Base-by-base conservation (phyloP, 805 yeast species). In the Ogataea kodamae region DNA sequence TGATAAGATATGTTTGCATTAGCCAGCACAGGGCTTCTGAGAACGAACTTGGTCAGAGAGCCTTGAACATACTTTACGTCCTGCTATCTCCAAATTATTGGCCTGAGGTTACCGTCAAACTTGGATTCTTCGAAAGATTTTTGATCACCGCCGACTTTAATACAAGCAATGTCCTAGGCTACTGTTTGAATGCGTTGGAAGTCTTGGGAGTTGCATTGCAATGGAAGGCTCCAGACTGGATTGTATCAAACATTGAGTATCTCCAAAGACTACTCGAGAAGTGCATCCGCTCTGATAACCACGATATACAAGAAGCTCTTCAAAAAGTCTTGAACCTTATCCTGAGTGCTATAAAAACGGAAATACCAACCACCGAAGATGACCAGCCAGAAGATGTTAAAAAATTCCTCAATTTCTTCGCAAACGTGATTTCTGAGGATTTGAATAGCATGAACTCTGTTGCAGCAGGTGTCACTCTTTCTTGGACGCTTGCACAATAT, bases 171-270 rank as follows among this genome's bases (percentile, higher is more conserved):
- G 70, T 83, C 24, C 56, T 87, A 15, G 86, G 88, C 2, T 81
- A 83, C 47, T 84, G 95, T 47, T 65, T 89, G 50, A 94, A 92
- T 60, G 95, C 98, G 0, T 62, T 94, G 30, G 96, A 87, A 55
- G 97, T 92, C 0, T 67, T 92, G 27, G 79, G 81, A 8, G 84
- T 88, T 27, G 87, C 88, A 1, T 64, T 92, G 34, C 84, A 80
- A 43, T 84, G 87, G 72, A 84, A 84, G 59, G 57, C 77, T 2
- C 59, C 82, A 0, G 75, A 68, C 9, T 92, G 97, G 97, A 81
- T 92, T 33, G 62, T 82, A 25, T 72, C 76, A 2, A 83, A 88
- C 43, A 59, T 88, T 22, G 65, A 70, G 2, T 76, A 80, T 20
- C 69, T 94, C 19, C 89, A 83, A 44, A 74, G 72, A 36, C 62